These are phyloP conservation scores for Rhynchosporium secalis DNA, from an alignment of 2,329 filamentous ascomycete species.

Conservation along the genomic window DNA sequence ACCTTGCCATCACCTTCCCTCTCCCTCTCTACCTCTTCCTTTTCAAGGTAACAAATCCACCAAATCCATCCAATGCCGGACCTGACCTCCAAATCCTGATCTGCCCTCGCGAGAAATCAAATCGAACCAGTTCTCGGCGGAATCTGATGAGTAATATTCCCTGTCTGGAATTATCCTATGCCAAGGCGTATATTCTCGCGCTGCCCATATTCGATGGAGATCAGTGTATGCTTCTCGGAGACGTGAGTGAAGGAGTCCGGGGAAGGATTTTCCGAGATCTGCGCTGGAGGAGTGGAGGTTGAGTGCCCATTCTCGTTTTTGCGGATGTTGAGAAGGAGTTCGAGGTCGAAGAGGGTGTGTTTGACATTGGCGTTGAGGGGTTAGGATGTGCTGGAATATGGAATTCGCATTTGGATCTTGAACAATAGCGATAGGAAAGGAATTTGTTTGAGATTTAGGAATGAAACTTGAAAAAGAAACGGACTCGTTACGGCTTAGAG, in stretches of 20 bases:
- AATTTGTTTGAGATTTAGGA: too few species aligned
- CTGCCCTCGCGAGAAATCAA: constrained; percentile 37
- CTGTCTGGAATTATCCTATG: constrained; percentile 16
- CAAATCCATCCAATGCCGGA: too few species aligned
- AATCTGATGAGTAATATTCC: constrained; percentile 12
- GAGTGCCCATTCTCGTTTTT: constrained; percentile 23
- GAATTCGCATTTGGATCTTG: too few species aligned
- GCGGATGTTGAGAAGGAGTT: neutral
- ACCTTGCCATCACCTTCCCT: constrained; percentile 35
- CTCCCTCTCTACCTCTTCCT: too few species aligned
- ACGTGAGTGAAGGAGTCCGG: neutral
- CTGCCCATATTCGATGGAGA: constrained; percentile 1
- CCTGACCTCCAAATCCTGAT: too few species aligned
- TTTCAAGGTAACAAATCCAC: too few species aligned
- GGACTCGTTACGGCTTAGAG: constrained; percentile 40
- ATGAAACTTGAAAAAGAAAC: neutral
- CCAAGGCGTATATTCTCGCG: neutral
- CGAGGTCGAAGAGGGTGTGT: constrained; percentile 21
- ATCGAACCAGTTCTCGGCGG: constrained; percentile 10
- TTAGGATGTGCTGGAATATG: neutral
- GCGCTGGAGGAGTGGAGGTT: constrained; percentile 19
- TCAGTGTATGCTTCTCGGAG: constrained; percentile 15
- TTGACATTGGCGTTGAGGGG: constrained; percentile 7
- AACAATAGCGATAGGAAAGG: too few species aligned
- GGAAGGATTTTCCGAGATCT: constrained; percentile 15